Evolutionary conservation across 1,284 basidiomycete genomes (phyloP), one percentile per base, ranked within the genome.

Genomic region (Phellopilus nigrolimitatus): DNA sequence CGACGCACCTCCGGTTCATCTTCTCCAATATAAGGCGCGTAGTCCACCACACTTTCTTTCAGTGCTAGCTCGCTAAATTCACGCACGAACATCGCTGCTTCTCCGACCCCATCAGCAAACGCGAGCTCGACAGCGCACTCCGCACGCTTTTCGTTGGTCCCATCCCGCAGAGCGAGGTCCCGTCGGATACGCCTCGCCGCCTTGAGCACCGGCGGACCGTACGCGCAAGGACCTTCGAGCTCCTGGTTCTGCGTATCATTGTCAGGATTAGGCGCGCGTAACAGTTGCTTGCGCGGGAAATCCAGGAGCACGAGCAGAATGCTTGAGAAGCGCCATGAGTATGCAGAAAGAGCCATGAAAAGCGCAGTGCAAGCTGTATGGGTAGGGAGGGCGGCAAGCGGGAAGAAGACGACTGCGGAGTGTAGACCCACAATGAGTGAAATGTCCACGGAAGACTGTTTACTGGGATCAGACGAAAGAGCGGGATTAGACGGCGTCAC

Each of bases 271-370:
- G 38, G 53, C 52, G 15, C 31, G 15, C 51, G 62, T 52, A 58
- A 64, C 30, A 68, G 62, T 53, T 68, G 68, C 1, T 73, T 69
- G 10, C 65, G 62, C 2, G 80, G 78, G 57, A 82, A 88, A 2
- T 78, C 79, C 62, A 87, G 82, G 45, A 89, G 76, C 12, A 89
- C 54, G 17, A 89, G 60, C 1, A 84, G 68, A 6, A 88, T 53
- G 34, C 67, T 63, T 7, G 61, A 60, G 61, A 77, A 89, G 17
- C 71, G 69, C 81, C 80, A 85, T 12, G 86, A 85, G 39, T 75
- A 68, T 13, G 65, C 58, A 3, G 68, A 64, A 7, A 85, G 62
- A 2, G 56, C 60, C 5, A 63, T 57, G 4, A 71, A 58, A 6
- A 82, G 64, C 8, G 66, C 25, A 15, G 34, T 34, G 27, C 49